phyloP scores from a whole-genome alignment of 2,329 filamentous ascomycete species.

The Alternaria ethzedia region DNA sequence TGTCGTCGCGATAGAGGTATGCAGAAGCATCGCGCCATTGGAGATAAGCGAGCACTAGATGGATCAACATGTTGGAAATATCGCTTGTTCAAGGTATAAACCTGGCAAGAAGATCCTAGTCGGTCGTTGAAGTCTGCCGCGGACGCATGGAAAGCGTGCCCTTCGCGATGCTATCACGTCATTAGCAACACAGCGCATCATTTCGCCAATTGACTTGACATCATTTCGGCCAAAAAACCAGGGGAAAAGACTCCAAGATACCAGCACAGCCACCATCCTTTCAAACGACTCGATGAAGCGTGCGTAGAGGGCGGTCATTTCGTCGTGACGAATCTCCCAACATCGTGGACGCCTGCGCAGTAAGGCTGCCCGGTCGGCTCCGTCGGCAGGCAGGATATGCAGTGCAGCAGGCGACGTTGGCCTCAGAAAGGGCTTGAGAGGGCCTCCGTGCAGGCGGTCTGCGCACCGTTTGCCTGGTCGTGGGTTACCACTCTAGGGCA shows the following conservation, averaged over 20 bases:
- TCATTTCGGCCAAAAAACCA: background rate
- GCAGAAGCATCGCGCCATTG: background rate
- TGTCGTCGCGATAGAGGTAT: background rate
- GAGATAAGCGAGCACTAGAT: background rate
- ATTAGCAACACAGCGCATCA: background rate
- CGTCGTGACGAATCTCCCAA: background rate
- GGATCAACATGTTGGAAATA: background rate
- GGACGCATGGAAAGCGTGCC: background rate
- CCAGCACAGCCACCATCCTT: background rate
- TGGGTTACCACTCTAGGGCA: background rate
- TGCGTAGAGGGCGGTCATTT: background rate
- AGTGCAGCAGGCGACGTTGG: constrained; percentile 3
- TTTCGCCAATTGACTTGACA: background rate
- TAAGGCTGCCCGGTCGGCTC: constrained; percentile 8
- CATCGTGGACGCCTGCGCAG: background rate
- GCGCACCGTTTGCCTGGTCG: constrained; percentile 14
- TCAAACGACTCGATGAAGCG: background rate
- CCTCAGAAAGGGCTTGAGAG: background rate
- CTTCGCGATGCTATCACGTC: background rate
- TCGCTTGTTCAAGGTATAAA: background rate
- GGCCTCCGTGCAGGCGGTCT: constrained; percentile 1
- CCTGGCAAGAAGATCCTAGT: background rate
- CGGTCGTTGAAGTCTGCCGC: background rate
- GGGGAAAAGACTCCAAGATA: background rate
- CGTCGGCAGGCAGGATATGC: background rate